Evolutionary conservation across 345 rosid genomes (phyloP), one percentile per base, ranked within the genome.

Genomic region (Geranium rotundifolium): DNA sequence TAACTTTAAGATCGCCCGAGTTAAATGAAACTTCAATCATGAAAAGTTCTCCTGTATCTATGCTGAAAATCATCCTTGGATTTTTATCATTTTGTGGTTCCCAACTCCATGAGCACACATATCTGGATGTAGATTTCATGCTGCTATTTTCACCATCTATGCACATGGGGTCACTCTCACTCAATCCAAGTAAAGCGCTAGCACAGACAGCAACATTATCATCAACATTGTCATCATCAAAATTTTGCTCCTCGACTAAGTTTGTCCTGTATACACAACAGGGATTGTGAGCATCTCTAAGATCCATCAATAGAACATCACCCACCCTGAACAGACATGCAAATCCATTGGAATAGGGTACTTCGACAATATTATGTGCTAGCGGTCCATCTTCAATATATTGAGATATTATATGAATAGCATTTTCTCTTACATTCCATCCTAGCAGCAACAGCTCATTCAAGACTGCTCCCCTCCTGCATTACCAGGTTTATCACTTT

Each of bases 201-300:
- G 99, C 99, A 73, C 85, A 80, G 57, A 91, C 97, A 79, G 96
- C 97, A 85, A 90, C 97, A 71, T 83, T 89, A 82, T 93, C 99
- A 60, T 93, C 99, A 71, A 80, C 77, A 20, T 54, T 39, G 29
- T 59, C 30, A 76, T 93, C 97, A 77, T 83, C 75, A 81, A 74
- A 79, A 76, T 77, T 78, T 56, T 81, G 85, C 76, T 93, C 97
- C 74, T 81, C 92, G 67, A 81, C 67, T 56, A 93, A 80, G 76
- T 82, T 76, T 54, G 91, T 88, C 71, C 88, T 79, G 69, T 71
- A 82, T 54, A 93, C 76, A 77, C 86, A 86, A 71, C 76, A 73
- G 54, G 97, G 97, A 67, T 77, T 76, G 58, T 72, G 66, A 71
- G 86, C 81, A 84, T 93, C 92, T 71, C 90, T 84, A 64, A 93